Evolutionary conservation across 2,329 filamentous ascomycete genomes (phyloP), one percentile per base, ranked within the genome.

Genomic region (Hawksworthiomyces lignivorus): DNA sequence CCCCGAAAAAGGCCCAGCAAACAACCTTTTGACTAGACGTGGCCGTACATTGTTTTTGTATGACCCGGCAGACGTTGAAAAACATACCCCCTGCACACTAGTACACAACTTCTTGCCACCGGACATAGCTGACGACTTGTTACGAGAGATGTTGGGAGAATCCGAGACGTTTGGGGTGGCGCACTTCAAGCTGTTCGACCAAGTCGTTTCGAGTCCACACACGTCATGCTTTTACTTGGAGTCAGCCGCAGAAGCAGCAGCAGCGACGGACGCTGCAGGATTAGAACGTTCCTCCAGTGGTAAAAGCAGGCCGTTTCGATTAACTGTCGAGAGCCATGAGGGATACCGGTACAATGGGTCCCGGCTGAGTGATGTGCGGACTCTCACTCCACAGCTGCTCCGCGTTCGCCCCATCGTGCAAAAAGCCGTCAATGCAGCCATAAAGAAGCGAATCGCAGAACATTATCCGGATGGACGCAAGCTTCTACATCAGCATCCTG

Each of bases 301-400:
- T 8, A 26, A 81, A 54, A 32, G 12, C 24, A 26, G 24, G 24
- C 24, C 20, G 4, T 42, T 46, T 39, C 36, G 33, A 5, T 34
- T 47, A 8, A 31, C 39, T 5, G 12, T 30, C 9, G 5, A 30
- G 9, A 35, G 33, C 3, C 36, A 38, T 28, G 37, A 30, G 7
- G 83, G 90, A 41, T 96, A 94, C 56, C 75, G 83, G 22, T 96
- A 96, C 60, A 92, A 94, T 48, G 90, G 90, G 3, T 75, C 74
- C 6, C 75, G 72, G 41, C 64, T 92, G n/a, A 74, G 75, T 35
- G 84, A 94, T 54, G 77, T 96, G 12, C 80, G 87, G 5, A 73
- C 79, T 47, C 77, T 87, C 36, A 87, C 86, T 0, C 82, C 87
- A 0, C 74, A 84, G 41, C 82, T 97, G 61, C 67, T 76, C 15